A percentile compares a stretch with the other conserved stretches of the same genome.
phyloP scores from a whole-genome alignment of 73 alveolate genomes.

The Stentor roeselii region DNA sequence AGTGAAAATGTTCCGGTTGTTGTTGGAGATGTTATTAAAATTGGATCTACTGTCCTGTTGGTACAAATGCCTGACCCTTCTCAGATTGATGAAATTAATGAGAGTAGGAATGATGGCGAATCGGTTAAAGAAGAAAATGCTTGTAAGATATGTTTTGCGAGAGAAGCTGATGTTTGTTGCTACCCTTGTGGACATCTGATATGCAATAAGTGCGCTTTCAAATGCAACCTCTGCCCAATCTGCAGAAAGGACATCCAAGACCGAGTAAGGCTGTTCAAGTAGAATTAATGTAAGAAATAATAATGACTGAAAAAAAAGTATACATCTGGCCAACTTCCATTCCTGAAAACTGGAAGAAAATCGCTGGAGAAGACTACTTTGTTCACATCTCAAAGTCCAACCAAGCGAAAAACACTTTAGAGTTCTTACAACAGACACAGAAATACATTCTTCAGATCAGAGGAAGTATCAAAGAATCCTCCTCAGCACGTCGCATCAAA shows the following conservation, averaged over 20 bases:
- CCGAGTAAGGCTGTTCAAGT: constrained; percentile 52
- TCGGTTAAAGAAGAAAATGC: constrained; percentile 15
- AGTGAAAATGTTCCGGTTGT: constrained; percentile 41
- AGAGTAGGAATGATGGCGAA: neutral
- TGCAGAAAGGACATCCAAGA: constrained; percentile 62
- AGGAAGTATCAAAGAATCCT: no score
- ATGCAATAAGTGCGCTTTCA: constrained; percentile 57
- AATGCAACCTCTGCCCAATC: constrained; percentile 55
- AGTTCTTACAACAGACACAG: neutral
- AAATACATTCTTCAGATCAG: neutral
- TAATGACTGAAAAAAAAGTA: neutral
- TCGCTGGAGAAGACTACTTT: neutral
- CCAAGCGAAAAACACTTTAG: neutral
- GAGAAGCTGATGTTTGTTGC: constrained; percentile 55
- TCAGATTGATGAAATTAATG: neutral
- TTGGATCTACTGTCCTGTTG: constrained; percentile 28
- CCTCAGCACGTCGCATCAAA: no score
- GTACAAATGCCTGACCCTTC: constrained; percentile 17
- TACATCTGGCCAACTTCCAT: neutral
- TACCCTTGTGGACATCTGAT: constrained; percentile 72
- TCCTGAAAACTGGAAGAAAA: neutral
- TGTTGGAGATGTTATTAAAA: constrained; percentile 52
- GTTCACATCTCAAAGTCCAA: neutral
- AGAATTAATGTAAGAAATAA: neutral
- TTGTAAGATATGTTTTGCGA: constrained; percentile 58